Evolutionary conservation across 805 yeast species (phyloP), one percentile per base, ranked within the genome.

Genomic region (Komagataella pastoris): DNA sequence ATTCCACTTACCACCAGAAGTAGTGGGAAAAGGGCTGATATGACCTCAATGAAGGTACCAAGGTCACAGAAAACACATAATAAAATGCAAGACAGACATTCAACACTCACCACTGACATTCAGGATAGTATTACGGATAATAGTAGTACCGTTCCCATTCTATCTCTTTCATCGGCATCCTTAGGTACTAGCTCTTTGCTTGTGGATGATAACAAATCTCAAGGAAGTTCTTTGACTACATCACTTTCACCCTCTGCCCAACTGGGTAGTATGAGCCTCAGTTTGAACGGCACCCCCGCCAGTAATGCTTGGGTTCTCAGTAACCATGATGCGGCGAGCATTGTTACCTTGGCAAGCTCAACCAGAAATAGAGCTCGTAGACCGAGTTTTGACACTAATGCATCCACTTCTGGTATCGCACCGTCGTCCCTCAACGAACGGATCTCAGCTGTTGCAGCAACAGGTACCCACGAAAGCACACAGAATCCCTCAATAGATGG

Each of bases 351-450:
- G 51, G 69, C 69, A 1, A 60, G 65, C 44, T 64, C 67, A 2
- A 63, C 68, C 2, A 58, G 69, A 21, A 60, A 64, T 48, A 54
- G 65, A 47, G 40, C 40, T 30, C 55, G 68, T 52, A 54, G 69
- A 43, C 53, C 68, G 18, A 63, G 68, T 23, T 60, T 71, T 7
- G 73, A 75, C 45, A 75, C 84, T 3, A 82, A 80, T 56, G 78
- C 86, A 18, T 78, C 85, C 50, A 79, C 85, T 0, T 70, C 80
- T 24, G 88, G 88, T 0, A 82, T 83, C 17, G 80, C 88, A 1
- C 88, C 89, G 0, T 84, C 86, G n/a, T 78, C 85, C 56, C 80
- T 83, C 7, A 67, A 80, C 66, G 88, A 81, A 56, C 66, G 83
- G 50, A 65, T 77, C 7, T 60, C 70, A 6, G 47, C 17, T 17